Evolutionary conservation across 805 yeast species (phyloP).

Genomic region (Candida stauntonica): DNA sequence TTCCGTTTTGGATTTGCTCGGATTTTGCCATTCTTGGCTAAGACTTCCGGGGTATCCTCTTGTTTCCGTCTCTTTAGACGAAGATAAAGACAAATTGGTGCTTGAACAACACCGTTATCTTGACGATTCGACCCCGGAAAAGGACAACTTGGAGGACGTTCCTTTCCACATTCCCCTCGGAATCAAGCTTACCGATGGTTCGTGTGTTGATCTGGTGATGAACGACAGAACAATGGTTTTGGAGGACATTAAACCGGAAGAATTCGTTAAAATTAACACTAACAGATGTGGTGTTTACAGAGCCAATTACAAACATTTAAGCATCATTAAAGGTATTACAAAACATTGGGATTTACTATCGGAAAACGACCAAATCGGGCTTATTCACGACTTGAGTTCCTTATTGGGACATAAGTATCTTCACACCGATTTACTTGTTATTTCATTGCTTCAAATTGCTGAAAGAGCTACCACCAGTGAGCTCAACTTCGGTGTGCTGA

Average conservation of each 20-base stretch:
- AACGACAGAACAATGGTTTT: constrained; percentile 36
- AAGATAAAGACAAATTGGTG: constrained; percentile 26
- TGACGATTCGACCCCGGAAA: constrained; percentile 22
- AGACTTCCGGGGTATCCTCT: constrained; percentile 58
- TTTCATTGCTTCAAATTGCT: constrained; percentile 27
- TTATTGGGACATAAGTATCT: constrained; percentile 28
- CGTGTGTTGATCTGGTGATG: constrained; percentile 36
- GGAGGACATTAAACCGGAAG: constrained; percentile 20
- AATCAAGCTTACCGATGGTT: constrained; percentile 34
- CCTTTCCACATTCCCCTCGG: constrained; percentile 62
- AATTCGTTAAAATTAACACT: constrained; percentile 39
- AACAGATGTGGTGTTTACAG: constrained; percentile 44
- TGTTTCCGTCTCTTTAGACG: constrained; percentile 33
- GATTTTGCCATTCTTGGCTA: constrained; percentile 57
- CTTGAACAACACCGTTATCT: constrained; percentile 38
- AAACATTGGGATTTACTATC: constrained; percentile 22
- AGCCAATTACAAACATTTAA: constrained; percentile 38
- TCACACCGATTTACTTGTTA: constrained; percentile 26
- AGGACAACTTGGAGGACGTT: constrained; percentile 44
- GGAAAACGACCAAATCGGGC: constrained; percentile 26
- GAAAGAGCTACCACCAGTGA: constrained; percentile 8
- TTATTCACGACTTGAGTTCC: constrained; percentile 32
- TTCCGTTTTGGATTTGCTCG: constrained; percentile 40
- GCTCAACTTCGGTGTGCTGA: constrained; percentile 26
- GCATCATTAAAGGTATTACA: constrained; percentile 27